Evolutionary conservation across 78 protist genomes (phyloP).

Genomic region (Dictyostelium citrinum): DNA sequence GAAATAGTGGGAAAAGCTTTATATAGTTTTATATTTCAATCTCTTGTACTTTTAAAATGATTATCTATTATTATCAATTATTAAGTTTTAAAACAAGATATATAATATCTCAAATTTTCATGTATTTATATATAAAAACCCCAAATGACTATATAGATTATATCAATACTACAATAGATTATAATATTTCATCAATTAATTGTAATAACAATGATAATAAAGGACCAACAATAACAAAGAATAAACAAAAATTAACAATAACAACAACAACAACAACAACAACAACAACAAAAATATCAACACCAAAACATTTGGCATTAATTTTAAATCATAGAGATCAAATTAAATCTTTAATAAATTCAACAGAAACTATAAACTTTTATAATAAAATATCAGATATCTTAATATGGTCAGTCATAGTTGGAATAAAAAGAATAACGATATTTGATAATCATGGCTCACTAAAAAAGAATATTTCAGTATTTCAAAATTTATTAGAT

Average conservation of each 20-base stretch:
- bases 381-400: constrained; percentile 15
- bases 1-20: not conserved
- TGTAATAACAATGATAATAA: not conserved
- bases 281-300: not conserved
- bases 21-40: not conserved
- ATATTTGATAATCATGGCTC: constrained; percentile 39
- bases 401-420: constrained; percentile 13
- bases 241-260: not conserved
- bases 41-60: not conserved
- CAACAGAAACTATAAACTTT: not conserved
- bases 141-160: constrained; percentile 6
- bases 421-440: constrained; percentile 23
- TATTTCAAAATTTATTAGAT: not conserved
- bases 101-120: not conserved
- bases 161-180: not conserved
- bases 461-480: constrained; percentile 9
- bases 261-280: not conserved
- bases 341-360: not conserved
- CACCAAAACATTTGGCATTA: constrained; percentile 52
- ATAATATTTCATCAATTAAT: not conserved
- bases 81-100: not conserved
- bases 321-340: constrained; percentile 34
- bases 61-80: not conserved
- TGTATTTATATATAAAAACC: not conserved
- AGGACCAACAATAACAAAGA: not conserved